Evolutionary conservation across 768 basidiomycete genomes (phyloP).

Genomic region (Leucocoprinus birnbaumii): DNA sequence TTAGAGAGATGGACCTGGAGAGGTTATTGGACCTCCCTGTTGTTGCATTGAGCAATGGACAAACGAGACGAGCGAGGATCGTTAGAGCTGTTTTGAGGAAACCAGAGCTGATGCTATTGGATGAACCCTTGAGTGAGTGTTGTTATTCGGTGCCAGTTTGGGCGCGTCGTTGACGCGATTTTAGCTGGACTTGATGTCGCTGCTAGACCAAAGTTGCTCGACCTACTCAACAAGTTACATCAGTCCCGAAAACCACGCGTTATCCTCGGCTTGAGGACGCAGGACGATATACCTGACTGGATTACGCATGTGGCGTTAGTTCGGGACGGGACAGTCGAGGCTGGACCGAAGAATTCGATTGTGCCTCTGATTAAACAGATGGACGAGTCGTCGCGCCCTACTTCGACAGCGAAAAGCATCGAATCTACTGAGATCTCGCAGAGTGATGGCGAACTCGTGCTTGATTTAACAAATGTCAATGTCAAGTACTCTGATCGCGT

Average conservation of each 20-base stretch:
- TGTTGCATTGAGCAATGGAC: slow-evolving; percentile 87
- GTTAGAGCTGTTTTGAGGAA: slow-evolving; percentile 67
- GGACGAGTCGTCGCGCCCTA: not conserved
- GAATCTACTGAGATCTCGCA: too few species aligned
- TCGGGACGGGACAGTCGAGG: slow-evolving; percentile 41
- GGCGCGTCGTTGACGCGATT: not conserved
- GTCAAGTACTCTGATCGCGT: slow-evolving; percentile 69
- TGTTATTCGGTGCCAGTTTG: not conserved
- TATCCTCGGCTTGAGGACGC: slow-evolving; percentile 42
- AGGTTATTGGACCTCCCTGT: slow-evolving; percentile 78
- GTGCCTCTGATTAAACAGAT: slow-evolving; percentile 16
- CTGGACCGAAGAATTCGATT: slow-evolving; percentile 50
- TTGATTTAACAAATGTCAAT: slow-evolving; percentile 62
- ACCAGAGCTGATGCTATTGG: slow-evolving; percentile 79
- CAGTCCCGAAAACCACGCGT: slow-evolving; percentile 17
- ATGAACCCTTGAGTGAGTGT: slow-evolving; percentile 83
- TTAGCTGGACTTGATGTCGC: slow-evolving; percentile 75
- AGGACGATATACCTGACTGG: slow-evolving; percentile 73
- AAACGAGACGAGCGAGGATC: slow-evolving; percentile 85
- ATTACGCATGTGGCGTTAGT: slow-evolving; percentile 66
- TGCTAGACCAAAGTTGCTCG: slow-evolving; percentile 35
- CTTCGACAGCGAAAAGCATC: not conserved
- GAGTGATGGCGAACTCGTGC: too few species aligned
- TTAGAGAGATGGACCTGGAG: slow-evolving; percentile 52
- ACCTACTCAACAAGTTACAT: slow-evolving; percentile 18